Base-by-base conservation (phyloP, 345 rosid genomes). In the Pugionium dolabratum region DNA sequence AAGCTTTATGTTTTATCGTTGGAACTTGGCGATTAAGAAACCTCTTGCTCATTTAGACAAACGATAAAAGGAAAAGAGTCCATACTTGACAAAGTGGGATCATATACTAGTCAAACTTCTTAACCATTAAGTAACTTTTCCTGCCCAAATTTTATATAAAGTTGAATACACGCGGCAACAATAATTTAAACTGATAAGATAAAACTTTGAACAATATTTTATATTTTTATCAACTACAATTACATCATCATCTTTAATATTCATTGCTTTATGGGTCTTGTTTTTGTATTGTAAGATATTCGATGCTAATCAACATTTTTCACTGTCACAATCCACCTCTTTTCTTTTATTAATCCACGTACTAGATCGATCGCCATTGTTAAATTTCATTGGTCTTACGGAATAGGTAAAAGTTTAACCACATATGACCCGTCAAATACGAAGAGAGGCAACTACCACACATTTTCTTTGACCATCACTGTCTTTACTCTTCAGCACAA, bases 21-120 rank as follows among this genome's bases (percentile, higher is more conserved):
- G 67, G 63, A 60, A 73, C 77, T 73, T 73, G 72, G 72, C 68
- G 50, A 73, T 46, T 73, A 73, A 73, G 77, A 65, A 72, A 72
- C 37, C 48, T 66, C 54, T 52, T 18, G 18, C 18, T 59, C 42
- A 39, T 57, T 48, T 67, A 40, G 72, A 59, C 8, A 59, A 59
- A 37, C 76, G 27, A 45, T 59, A 51, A 66, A 9, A 35, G 18
- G 18, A 18, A 18, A 1, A 11, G 11, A 59, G 49, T 45, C 49
- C 72, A 66, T 28, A 64, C 47, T 63, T 37, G 32, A 54, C 4
- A 33, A 63, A 71, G 64, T 46, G 36, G 75, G 27, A 40, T 47
- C 52, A 56, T 33, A 39, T 7, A 8, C 54, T 10, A 64, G 58
- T 50, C 67, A 18, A 18, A 18, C 18, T 66, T 73, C 77, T 73